Evolutionary conservation across 2,329 filamentous ascomycete genomes (phyloP), one percentile per base, ranked within the genome.

Genomic region (Ceratocystis albifundus): DNA sequence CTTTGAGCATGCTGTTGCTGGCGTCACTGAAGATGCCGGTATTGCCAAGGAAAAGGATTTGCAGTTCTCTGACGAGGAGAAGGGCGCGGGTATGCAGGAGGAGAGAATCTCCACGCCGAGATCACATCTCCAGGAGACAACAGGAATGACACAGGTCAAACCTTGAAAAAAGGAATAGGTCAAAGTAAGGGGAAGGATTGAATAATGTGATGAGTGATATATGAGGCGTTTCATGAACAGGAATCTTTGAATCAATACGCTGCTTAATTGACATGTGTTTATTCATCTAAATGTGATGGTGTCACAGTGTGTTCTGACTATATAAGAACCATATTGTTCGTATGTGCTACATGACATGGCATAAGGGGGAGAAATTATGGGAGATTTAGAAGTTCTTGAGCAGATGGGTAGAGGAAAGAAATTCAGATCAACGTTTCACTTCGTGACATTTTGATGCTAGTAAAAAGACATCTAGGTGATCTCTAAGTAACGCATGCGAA

Each of bases 1-100:
- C 67, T 91, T 93, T 70, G 88, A 89, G 72, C 77, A 80, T 66
- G 82, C 80, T 0, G 74, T 78, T 17, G 76, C 76, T 6, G 77
- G 77, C 64, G 69, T 75, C 0, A 41, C 62, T 20, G 53, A 46
- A 48, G 30, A 55, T 6, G 41, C 7, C 6, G 44, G 69, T 30
- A 17, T 32, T 28, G 1, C 30, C 2, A 59, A 74, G 17, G 53
- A 48, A n/a, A 66, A 68, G 61, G 69, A 48, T 69, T 70, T 65
- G 30, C 45, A 65, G 36, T 59, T 46, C 22, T 65, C 64, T n/a
- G 66, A 68, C 25, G 66, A 68, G 36, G 66, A 68, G 61, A 68
- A 68, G 66, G 66, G 32, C 3, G 53, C 28, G 7, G 66, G 30
- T 30, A 22, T n/a, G n/a, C 65, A 63, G 17, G 12, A 41, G 17